Evolutionary conservation across 2,329 filamentous ascomycete species (phyloP).

Genomic region (Rutstroemia sp.): DNA sequence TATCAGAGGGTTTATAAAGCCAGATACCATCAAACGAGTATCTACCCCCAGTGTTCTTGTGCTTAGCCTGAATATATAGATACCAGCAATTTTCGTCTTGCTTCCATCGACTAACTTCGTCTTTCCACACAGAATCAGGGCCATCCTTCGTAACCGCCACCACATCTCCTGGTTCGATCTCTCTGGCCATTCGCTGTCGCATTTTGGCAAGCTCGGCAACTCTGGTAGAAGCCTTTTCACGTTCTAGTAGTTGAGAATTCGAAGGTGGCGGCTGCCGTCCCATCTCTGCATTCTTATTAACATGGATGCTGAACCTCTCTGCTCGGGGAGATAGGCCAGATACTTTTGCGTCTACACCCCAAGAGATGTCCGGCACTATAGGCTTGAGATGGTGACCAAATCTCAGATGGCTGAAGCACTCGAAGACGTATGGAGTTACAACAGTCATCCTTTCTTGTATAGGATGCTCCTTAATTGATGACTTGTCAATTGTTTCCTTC

Average conservation of each 20-base stretch:
- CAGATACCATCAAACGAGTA: slow-evolving; percentile 58
- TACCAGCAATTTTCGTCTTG: slow-evolving; percentile 54
- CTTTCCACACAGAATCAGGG: slow-evolving; percentile 48
- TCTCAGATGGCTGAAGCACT: slow-evolving; percentile 56
- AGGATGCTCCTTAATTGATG: slow-evolving; percentile 26
- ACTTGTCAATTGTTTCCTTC: slow-evolving; percentile 29
- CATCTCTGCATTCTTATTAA: too few relatives aligned
- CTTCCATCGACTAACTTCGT: slow-evolving; percentile 36
- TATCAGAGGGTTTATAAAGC: slow-evolving; percentile 67
- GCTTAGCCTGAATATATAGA: slow-evolving; percentile 57
- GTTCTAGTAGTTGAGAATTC: background rate
- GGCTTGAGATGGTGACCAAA: slow-evolving; percentile 46
- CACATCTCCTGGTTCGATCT: slow-evolving; percentile 42
- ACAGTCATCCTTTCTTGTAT: slow-evolving; percentile 41
- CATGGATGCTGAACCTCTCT: background rate
- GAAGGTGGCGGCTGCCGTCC: too few relatives aligned
- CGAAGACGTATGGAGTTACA: slow-evolving; percentile 61
- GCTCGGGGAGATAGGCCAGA: background rate
- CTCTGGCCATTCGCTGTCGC: slow-evolving; percentile 36
- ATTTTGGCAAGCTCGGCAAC: too few relatives aligned
- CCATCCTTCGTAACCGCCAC: slow-evolving; percentile 38
- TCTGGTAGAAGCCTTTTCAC: background rate
- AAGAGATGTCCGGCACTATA: slow-evolving; percentile 22
- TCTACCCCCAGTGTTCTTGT: slow-evolving; percentile 30
- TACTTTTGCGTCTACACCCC: background rate